Base-by-base conservation (phyloP, 495 filamentous ascomycete genomes). In the Aspergillus sclerotiicarbonarius region DNA sequence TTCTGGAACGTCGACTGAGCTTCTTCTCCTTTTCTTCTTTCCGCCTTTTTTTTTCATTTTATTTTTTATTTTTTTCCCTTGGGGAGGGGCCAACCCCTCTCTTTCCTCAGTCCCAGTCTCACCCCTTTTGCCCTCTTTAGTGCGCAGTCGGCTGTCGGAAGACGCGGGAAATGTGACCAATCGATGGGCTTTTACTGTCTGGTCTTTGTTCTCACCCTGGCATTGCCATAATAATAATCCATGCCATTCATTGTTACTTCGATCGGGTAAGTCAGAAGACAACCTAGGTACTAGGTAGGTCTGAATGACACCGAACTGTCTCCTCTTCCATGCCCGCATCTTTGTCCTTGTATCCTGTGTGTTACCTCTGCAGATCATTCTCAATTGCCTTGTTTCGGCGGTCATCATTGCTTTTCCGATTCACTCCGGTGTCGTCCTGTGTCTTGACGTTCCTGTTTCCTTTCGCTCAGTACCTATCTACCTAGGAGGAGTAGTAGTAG, bases 1-100 rank as follows among this genome's bases (percentile, higher is more conserved):
- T 65, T 65, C 63, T 65, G 60, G 63, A 65, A 65, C 63, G 53
- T 53, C 32, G 39, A 58, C 53, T 35, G 51, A 39, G 33, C 44
- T 25, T 48, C 50, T 31, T 45, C 31, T 45, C 52, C 45, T 51
- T 53, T 51, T 25, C 19, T 32, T 48, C 19, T 53, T 29, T 18
- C n/a, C 4, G 16, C 29, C 32, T 35, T 31, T 32, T 31, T 8
- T 44, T 18, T 35, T 57, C 41, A 25, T 50, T 57, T 32, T 44
- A 51, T 43, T 35, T 53, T 58, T 47, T 35, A 8, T 20, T 35
- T 31, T 31, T 31, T n/a, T 46, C 21, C 13, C 41, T 5, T 25
- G 2, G 5, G 25, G 25, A 25, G 25, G 25, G 25, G 25, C 25
- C 25, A 25, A 25, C 25, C 25, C 25, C 25, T 25, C 25, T 16